Conservation (phyloP, 352 stramenopile genomes). For the Phytopythium ostracodes region DNA sequence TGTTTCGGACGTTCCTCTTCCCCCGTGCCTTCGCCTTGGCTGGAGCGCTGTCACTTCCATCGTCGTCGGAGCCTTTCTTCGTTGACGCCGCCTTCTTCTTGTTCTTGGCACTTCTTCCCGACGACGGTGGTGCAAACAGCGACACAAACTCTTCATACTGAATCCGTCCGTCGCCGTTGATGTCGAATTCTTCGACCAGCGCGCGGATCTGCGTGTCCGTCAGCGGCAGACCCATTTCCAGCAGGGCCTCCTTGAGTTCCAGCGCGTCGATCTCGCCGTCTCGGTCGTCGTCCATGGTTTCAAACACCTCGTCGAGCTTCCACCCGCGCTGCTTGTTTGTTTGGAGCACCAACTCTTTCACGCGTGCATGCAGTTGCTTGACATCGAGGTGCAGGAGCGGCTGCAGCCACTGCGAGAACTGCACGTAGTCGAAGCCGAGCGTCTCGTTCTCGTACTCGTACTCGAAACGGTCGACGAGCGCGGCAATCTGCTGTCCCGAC, state of each 20-base stretch:
- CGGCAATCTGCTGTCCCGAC: constrained; percentile 22
- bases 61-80: constrained; percentile 6
- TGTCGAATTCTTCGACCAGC: constrained; percentile 62
- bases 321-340: constrained; percentile 34
- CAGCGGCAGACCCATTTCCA: constrained; percentile 61
- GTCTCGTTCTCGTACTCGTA: constrained; percentile 59
- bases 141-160: constrained; percentile 58
- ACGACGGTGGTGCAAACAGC: constrained; percentile 24
- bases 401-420: constrained; percentile 69
- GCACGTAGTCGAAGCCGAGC: constrained; percentile 61
- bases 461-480: constrained; percentile 53
- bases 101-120: constrained; percentile 11
- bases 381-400: constrained; percentile 58
- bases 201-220: constrained; percentile 61
- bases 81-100: background rate
- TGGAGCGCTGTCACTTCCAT: constrained; percentile 7
- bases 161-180: constrained; percentile 54
- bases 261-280: constrained; percentile 44
- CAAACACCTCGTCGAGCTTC: constrained; percentile 54
- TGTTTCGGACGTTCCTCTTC: constrained; percentile 59
- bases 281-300: constrained; percentile 53
- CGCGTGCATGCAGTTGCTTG: constrained; percentile 41
- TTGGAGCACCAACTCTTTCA: constrained; percentile 40
- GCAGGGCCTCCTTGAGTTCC: constrained; percentile 52
- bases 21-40: constrained; percentile 9